These are phyloP conservation scores for Laetiporus sulphureus DNA, from an alignment of 1,284 basidiomycete species.

Conservation along the genomic window DNA sequence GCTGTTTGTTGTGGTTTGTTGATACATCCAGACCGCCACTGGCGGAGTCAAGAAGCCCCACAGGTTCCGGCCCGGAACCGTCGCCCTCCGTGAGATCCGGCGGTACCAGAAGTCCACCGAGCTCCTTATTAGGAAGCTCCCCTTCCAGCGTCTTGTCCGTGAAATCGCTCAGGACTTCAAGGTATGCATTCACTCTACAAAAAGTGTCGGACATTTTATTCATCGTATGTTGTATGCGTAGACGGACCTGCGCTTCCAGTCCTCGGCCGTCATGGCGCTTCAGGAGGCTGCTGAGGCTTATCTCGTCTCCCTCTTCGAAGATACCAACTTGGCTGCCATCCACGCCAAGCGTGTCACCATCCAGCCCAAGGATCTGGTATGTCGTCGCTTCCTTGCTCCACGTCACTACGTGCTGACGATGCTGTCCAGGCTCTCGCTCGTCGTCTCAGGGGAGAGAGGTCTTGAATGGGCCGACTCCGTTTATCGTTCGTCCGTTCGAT, in stretches of 20 bases:
- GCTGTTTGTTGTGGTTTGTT: conserved; percentile 14
- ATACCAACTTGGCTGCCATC: conserved; percentile 90
- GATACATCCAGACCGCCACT: conserved; percentile 56
- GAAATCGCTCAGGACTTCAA: conserved; percentile 98
- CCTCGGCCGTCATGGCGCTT: conserved; percentile 91
- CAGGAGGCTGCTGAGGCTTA: conserved; percentile 97
- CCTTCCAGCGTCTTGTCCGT: conserved; percentile 93
- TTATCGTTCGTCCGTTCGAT: background rate
- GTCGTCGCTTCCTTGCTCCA: conserved; percentile 4
- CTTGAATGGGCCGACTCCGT: conserved; percentile 37
- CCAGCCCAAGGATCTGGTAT: conserved; percentile 75
- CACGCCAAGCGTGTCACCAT: conserved; percentile 92
- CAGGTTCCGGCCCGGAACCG: conserved; percentile 96
- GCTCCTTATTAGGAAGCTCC: conserved; percentile 92
- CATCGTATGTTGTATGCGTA: conserved; percentile 25
- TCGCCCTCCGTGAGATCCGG: conserved; percentile 97
- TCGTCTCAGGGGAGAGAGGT: conserved; percentile 85
- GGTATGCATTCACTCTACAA: conserved; percentile 39
- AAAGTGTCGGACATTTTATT: conserved; percentile 5
- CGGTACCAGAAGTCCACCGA: conserved; percentile 97
- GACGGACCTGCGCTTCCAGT: conserved; percentile 96
- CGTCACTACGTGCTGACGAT: background rate
- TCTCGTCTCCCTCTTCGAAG: conserved; percentile 92
- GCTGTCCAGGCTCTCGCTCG: conserved; percentile 65
- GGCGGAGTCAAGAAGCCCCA: conserved; percentile 98